These are phyloP conservation scores for Euphrasia arctica DNA, from an alignment of 305 asterid genomes.

Conservation along the genomic window DNA sequence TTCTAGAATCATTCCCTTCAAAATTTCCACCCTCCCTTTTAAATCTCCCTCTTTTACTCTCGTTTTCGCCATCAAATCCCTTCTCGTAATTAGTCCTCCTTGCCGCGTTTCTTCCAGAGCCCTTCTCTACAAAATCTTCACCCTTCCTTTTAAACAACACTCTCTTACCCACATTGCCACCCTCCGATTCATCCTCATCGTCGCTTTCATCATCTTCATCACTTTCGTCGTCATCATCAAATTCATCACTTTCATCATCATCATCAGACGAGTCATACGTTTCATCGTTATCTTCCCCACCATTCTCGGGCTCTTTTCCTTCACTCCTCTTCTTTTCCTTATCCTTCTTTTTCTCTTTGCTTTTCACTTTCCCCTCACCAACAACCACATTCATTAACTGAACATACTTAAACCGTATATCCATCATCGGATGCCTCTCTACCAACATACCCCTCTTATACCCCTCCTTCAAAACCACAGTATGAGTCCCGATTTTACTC, in stretches of 20 bases:
- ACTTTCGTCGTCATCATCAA: slow-evolving; percentile 33
- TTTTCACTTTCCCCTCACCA: slow-evolving; percentile 40
- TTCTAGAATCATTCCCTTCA: slow-evolving; percentile 28
- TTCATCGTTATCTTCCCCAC: slow-evolving; percentile 25
- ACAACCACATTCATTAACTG: slow-evolving; percentile 52
- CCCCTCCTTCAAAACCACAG: slow-evolving; percentile 72
- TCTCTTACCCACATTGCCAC: neutral
- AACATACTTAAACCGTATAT: slow-evolving; percentile 62
- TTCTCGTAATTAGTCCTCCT: slow-evolving; percentile 1
- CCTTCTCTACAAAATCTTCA: neutral
- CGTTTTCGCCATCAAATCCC: slow-evolving; percentile 24
- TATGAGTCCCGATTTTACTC: slow-evolving; percentile 60
- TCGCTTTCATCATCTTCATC: slow-evolving; percentile 1
- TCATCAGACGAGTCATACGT: neutral
- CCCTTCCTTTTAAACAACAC: neutral
- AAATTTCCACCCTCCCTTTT: slow-evolving; percentile 25
- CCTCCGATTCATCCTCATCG: neutral
- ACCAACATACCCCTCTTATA: slow-evolving; percentile 71
- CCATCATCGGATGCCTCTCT: slow-evolving; percentile 60
- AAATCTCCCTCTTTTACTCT: slow-evolving; percentile 29
- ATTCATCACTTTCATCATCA: neutral
- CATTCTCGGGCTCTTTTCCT: slow-evolving; percentile 30
- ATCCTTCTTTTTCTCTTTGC: slow-evolving; percentile 31
- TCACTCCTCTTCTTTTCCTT: slow-evolving; percentile 31
- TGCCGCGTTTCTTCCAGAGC: slow-evolving; percentile 4